These are phyloP conservation scores for Sicyos baderoa DNA, from an alignment of 306 rosid genomes.

Conservation along the genomic window DNA sequence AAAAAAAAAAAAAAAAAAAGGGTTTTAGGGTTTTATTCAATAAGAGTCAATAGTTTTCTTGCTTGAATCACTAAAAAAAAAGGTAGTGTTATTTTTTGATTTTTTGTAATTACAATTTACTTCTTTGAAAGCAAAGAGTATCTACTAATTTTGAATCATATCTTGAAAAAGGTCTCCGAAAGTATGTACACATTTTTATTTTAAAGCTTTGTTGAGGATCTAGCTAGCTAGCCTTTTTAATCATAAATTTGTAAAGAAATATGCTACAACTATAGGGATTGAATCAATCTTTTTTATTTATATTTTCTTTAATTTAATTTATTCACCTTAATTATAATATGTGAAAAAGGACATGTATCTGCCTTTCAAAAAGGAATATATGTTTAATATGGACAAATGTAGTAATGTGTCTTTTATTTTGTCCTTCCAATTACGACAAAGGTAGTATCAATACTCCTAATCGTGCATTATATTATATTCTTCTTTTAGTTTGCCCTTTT, in stretches of 20 bases:
- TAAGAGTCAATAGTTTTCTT: too few species aligned
- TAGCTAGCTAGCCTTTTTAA: background rate
- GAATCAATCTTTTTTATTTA: background rate
- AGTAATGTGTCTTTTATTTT: background rate
- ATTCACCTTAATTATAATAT: background rate
- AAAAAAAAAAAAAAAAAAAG: too few species aligned
- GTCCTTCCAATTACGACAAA: background rate
- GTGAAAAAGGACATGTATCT: background rate
- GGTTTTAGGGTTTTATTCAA: too few species aligned
- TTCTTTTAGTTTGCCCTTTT: too few species aligned
- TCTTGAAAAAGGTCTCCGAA: background rate
- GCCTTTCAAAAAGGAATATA: background rate
- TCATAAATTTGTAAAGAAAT: background rate
- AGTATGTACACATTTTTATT: background rate
- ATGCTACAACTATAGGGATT: background rate
- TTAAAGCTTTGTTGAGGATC: background rate
- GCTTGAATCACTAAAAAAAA: too few species aligned
- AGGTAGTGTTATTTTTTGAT: too few species aligned
- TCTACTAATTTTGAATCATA: background rate
- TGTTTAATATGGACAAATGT: background rate
- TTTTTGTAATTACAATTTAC: too few species aligned
- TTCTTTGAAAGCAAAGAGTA: too few species aligned
- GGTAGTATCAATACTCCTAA: constrained; percentile 9
- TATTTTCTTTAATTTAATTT: background rate
- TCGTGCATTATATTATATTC: background rate